Evolutionary conservation across 495 filamentous ascomycete species (phyloP).

Genomic region (Thermothielavioides terrestris): DNA sequence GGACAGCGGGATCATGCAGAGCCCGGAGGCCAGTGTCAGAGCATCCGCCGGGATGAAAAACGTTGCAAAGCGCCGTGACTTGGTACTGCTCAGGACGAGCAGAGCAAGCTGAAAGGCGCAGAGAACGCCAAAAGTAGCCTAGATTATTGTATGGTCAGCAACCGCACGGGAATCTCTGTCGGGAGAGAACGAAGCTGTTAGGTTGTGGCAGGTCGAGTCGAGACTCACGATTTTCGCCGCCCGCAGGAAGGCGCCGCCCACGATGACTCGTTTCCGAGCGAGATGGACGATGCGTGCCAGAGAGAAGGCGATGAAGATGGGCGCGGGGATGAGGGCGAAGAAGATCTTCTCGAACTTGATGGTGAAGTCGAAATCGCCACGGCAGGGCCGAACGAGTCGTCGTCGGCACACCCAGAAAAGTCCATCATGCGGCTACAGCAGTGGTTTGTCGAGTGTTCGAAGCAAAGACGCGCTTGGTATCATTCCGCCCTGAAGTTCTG

Average conservation of each 20-base stretch:
- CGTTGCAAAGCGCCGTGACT: background rate
- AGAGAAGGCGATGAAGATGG: constrained; percentile 32
- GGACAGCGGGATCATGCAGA: constrained; percentile 36
- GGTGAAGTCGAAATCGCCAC: constrained; percentile 40
- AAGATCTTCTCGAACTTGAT: constrained; percentile 40
- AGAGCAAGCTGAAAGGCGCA: constrained; percentile 27
- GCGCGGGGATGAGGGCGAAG: constrained; percentile 35
- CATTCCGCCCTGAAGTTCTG: no score
- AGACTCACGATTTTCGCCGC: constrained; percentile 29
- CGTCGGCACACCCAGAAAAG: constrained; percentile 15
- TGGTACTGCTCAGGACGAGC: constrained; percentile 21
- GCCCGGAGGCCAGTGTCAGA: constrained; percentile 28
- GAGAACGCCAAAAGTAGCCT: no score
- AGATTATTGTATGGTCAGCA: no score
- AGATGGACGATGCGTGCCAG: constrained; percentile 29
- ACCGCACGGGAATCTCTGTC: no score
- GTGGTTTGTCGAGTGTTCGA: no score
- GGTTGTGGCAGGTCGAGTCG: background rate
- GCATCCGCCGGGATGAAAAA: constrained; percentile 17
- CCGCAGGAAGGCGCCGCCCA: constrained; percentile 28
- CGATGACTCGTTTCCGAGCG: constrained; percentile 24
- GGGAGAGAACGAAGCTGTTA: no score
- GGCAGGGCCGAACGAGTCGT: constrained; percentile 15
- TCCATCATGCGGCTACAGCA: constrained; percentile 12
- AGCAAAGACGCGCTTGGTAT: no score